phyloP scores from a whole-genome alignment of 2,329 filamentous ascomycete species.

The Plectosphaerella sp. region DNA sequence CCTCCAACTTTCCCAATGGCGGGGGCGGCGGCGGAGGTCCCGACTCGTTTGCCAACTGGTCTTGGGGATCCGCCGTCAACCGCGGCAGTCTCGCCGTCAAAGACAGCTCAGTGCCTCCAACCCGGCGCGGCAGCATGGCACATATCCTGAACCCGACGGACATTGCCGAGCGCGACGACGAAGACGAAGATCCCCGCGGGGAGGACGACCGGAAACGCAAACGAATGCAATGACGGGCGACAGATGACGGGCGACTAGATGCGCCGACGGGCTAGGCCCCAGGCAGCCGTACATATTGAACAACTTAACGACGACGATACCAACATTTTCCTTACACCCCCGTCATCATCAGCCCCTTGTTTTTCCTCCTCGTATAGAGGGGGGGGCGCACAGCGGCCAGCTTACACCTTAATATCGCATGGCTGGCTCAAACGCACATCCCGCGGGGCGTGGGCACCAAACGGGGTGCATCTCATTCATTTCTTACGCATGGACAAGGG shows the following conservation, averaged over 20 bases:
- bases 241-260: no score
- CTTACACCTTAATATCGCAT: no score
- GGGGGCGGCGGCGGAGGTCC: constrained; percentile 16
- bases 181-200: constrained; percentile 49
- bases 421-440: no score
- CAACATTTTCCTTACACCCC: no score
- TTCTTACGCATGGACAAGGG: no score
- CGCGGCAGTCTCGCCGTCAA: constrained; percentile 45
- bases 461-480: no score
- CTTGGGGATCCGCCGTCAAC: constrained; percentile 45
- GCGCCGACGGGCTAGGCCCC: neutral
- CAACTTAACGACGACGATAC: neutral
- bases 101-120: constrained; percentile 53
- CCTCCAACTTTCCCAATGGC: constrained; percentile 32
- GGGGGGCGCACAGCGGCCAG: no score
- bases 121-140: constrained; percentile 56
- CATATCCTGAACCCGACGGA: constrained; percentile 60
- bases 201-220: constrained; percentile 61
- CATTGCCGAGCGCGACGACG: constrained; percentile 49
- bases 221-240: constrained; percentile 40
- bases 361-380: no score
- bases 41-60: constrained; percentile 51
- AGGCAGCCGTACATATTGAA: neutral
- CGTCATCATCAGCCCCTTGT: no score
- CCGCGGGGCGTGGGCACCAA: no score